A percentile compares a stretch with the other conserved stretches of the same genome.
Evolutionary conservation across 2,329 filamentous ascomycete species (phyloP).

Genomic region (Penicillium olsonii): DNA sequence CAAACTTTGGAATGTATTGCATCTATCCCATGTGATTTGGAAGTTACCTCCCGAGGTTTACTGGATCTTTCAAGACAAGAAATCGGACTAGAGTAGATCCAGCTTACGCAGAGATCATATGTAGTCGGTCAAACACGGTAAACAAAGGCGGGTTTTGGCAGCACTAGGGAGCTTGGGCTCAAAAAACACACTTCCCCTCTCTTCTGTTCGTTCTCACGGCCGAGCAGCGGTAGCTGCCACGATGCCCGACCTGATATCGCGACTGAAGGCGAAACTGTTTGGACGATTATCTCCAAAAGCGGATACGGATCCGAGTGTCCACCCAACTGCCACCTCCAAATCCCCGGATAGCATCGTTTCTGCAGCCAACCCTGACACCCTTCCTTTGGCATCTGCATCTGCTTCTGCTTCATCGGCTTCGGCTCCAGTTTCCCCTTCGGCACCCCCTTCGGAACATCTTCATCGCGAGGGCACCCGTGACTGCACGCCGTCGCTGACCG

Average conservation of each 20-base stretch:
- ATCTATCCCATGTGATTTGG: no score
- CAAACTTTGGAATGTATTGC: no score
- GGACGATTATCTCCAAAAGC: constrained; percentile 38
- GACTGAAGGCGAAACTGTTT: constrained; percentile 39
- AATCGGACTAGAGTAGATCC: not conserved
- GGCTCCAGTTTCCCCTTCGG: not conserved
- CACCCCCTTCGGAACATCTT: constrained; percentile 14
- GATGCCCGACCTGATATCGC: constrained; percentile 38
- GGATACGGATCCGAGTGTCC: constrained; percentile 29
- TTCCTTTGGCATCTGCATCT: constrained; percentile 8
- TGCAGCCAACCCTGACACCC: constrained; percentile 13
- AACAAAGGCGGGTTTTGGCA: not conserved
- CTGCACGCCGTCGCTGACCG: constrained; percentile 15
- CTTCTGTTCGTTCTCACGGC: not conserved
- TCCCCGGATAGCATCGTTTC: constrained; percentile 28
- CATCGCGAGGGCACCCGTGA: constrained; percentile 10
- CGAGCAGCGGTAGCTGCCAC: constrained; percentile 14
- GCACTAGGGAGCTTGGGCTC: not conserved
- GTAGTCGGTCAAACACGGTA: not conserved
- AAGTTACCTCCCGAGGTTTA: no score
- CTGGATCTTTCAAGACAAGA: no score
- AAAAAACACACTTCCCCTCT: not conserved
- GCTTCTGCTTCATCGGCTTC: no score
- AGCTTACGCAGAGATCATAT: not conserved
- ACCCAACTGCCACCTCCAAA: constrained; percentile 27